A percentile compares a stretch with the other conserved stretches of the same genome.
Conservation (phyloP, 1,284 basidiomycete genomes). For the Rhodotorula sp. region DNA sequence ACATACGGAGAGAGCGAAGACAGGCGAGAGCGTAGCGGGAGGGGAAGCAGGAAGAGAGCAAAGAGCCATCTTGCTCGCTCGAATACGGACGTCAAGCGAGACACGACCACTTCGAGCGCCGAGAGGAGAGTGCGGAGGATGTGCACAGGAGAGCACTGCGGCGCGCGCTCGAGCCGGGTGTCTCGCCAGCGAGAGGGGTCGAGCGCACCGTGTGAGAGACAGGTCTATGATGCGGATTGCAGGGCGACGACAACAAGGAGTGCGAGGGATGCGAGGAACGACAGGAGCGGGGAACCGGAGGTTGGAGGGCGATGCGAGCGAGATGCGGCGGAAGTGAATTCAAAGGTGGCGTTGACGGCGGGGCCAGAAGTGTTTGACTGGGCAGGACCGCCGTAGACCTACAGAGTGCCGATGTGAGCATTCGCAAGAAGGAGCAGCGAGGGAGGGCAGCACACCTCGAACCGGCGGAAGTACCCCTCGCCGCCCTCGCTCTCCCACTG, state of each 20-base stretch:
- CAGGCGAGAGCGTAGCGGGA: background rate
- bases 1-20: background rate
- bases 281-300: no score
- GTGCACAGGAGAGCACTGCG: no score
- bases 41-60: no score
- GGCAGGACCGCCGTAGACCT: conserved; percentile 12
- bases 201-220: background rate
- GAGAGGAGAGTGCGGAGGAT: no score
- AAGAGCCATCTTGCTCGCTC: no score
- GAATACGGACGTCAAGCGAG: no score
- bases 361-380: conserved; percentile 29
- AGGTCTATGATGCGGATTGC: background rate
- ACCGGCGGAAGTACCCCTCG: conserved; percentile 7
- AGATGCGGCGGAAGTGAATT: no score
- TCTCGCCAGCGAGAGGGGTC: no score
- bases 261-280: background rate
- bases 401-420: background rate
- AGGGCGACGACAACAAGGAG: background rate
- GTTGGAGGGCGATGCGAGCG: background rate
- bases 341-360: conserved; percentile 13
- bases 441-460: conserved; percentile 5
- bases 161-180: no score
- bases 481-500: conserved; percentile 13
- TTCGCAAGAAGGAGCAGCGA: no score
- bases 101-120: no score